These are phyloP conservation scores for Xenosphaeropsis pyriputrescens DNA, from an alignment of 2,329 filamentous ascomycete species.

Conservation along the genomic window DNA sequence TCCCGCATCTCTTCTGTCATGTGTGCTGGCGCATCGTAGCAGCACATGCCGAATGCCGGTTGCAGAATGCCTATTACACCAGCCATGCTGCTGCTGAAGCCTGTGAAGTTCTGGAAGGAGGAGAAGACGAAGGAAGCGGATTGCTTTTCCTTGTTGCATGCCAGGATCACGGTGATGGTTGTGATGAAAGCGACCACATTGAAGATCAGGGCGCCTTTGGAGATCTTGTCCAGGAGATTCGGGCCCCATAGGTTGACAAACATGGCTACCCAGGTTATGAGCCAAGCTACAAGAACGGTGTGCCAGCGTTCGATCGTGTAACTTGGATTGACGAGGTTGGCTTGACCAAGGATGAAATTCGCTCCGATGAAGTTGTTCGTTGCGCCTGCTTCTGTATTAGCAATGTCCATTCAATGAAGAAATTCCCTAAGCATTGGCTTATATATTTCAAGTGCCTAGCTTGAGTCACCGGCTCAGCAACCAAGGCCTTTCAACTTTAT, in stretches of 20 bases:
- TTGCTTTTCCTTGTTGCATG: slow-evolving; percentile 36
- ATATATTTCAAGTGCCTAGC: no score
- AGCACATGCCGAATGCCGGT: slow-evolving; percentile 38
- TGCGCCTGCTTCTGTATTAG: slow-evolving; percentile 29
- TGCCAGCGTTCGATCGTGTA: slow-evolving; percentile 41
- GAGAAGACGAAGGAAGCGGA: slow-evolving; percentile 36
- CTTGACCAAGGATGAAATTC: slow-evolving; percentile 39
- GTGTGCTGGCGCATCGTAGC: slow-evolving; percentile 22
- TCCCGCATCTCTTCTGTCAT: slow-evolving; percentile 41
- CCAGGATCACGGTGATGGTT: slow-evolving; percentile 34
- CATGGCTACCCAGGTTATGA: slow-evolving; percentile 27
- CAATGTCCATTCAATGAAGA: background rate
- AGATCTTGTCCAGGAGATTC: slow-evolving; percentile 33
- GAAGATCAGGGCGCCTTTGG: slow-evolving; percentile 32
- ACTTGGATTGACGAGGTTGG: slow-evolving; percentile 32
- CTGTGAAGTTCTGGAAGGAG: slow-evolving; percentile 37
- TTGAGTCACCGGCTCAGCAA: no score
- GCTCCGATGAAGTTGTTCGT: slow-evolving; percentile 37
- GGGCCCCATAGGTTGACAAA: slow-evolving; percentile 33
- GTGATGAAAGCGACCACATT: slow-evolving; percentile 37
- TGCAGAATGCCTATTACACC: slow-evolving; percentile 38
- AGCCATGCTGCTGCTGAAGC: slow-evolving; percentile 32
- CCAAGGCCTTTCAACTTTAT: no score
- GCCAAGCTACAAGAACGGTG: slow-evolving; percentile 34
- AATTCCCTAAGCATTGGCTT: background rate